Evolutionary conservation across 1,284 basidiomycete species (phyloP).

Genomic region (Cronartium ribicola): DNA sequence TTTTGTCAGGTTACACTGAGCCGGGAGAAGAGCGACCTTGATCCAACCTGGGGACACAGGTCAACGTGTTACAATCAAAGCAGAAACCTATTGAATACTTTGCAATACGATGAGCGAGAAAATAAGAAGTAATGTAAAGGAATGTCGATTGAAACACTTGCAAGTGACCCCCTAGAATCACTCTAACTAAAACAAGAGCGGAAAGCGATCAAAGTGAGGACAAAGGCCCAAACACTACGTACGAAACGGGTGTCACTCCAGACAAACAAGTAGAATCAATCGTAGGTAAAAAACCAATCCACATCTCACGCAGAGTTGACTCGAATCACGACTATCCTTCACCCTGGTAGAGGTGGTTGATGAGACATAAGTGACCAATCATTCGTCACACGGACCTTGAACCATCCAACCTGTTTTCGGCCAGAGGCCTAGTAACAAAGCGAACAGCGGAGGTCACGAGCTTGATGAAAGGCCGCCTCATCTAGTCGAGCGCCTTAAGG

Average conservation of each 20-base stretch:
- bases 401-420: too few relatives aligned
- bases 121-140: background rate
- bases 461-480: background rate
- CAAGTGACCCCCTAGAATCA: background rate
- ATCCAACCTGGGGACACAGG: too few relatives aligned
- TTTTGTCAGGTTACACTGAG: too few relatives aligned
- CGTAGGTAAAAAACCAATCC: background rate
- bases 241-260: conserved; percentile 7
- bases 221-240: background rate
- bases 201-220: background rate
- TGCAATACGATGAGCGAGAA: background rate
- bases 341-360: conserved; percentile 43
- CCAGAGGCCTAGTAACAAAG: too few relatives aligned
- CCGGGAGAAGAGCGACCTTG: too few relatives aligned
- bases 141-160: conserved; percentile 4
- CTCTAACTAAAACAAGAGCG: background rate
- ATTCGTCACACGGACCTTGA: background rate
- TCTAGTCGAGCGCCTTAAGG: conserved; percentile 42
- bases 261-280: conserved; percentile 38
- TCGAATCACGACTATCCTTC: conserved; percentile 43
- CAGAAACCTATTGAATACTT: background rate
- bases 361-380: background rate
- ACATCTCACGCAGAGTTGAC: conserved; percentile 42
- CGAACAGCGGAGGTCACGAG: too few relatives aligned
- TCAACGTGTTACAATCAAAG: too few relatives aligned